Percentiles rank a stretch among this genome's conserved stretches.
phyloP scores from a whole-genome alignment of 208 protist species.

The Leishmania tarentolae region DNA sequence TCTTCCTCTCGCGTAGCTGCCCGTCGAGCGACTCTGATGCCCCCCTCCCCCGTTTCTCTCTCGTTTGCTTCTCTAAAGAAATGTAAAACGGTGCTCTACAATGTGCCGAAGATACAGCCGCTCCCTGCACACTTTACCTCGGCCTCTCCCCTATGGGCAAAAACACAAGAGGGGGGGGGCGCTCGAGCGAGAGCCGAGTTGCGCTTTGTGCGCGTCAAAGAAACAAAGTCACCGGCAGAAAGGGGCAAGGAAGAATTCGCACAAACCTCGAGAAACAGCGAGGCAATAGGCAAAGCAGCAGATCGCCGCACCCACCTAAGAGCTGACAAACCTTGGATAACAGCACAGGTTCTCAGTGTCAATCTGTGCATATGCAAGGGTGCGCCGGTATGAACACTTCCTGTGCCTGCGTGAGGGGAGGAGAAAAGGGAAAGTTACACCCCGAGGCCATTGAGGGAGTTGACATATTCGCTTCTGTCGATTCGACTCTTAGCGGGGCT shows the following conservation, averaged over 20 bases:
- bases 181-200: no score
- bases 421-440: not conserved
- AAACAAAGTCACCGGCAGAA: not conserved
- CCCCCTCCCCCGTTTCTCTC: no score
- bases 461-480: not conserved
- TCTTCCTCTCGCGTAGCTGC: not conserved
- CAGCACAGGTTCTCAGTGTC: not conserved
- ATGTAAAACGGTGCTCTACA: not conserved
- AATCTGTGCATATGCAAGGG: not conserved
- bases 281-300: not conserved
- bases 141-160: not conserved
- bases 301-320: not conserved
- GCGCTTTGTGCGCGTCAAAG: no score
- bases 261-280: not conserved
- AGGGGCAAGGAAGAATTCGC: not conserved
- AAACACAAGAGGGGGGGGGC: no score
- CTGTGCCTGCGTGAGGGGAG: conserved; percentile 2
- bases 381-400: not conserved
- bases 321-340: not conserved
- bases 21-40: no score
- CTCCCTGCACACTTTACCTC: not conserved
- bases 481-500: not conserved
- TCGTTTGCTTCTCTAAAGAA: not conserved
- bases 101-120: not conserved
- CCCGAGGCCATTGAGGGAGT: not conserved